A percentile compares a stretch with the other conserved stretches of the same genome.
phyloP scores from a whole-genome alignment of 2,329 filamentous ascomycete species.

The Cladophialophora chaetospira region DNA sequence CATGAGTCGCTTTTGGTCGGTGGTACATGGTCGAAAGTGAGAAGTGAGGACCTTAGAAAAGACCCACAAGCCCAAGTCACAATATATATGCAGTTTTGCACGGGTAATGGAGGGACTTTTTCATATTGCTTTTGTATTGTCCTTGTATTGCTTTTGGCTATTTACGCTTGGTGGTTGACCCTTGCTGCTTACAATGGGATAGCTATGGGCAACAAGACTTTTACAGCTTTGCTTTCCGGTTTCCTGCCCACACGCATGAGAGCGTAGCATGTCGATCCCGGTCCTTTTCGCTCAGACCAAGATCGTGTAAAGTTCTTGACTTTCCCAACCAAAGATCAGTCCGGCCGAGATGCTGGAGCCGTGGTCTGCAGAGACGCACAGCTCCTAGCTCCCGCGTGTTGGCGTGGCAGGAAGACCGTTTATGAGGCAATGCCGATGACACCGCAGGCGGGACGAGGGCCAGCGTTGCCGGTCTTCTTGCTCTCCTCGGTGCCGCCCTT shows the following conservation, averaged over 20 bases:
- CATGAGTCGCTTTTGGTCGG: too few species aligned
- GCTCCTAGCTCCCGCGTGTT: neutral
- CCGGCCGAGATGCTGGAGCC: neutral
- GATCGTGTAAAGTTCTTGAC: too few species aligned
- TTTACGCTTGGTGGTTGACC: neutral
- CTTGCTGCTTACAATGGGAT: conserved; percentile 9
- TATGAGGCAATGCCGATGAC: conserved; percentile 78
- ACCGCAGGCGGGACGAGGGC: conserved; percentile 89
- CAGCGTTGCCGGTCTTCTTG: conserved; percentile 98
- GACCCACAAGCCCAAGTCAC: neutral
- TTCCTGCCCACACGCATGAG: neutral
- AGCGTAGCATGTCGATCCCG: neutral
- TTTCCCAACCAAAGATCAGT: too few species aligned
- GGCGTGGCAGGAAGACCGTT: neutral
- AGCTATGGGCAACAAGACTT: neutral
- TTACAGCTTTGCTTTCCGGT: neutral
- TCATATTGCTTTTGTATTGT: neutral
- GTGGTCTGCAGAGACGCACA: neutral
- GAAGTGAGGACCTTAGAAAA: conserved; percentile 1
- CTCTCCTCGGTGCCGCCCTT: conserved; percentile 90
- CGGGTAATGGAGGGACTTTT: neutral
- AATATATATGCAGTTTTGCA: neutral
- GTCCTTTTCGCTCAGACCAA: too few species aligned
- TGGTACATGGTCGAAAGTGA: too few species aligned
- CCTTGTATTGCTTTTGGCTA: conserved; percentile 2